These are phyloP conservation scores for Globisporangium recalcitrans DNA, from an alignment of 352 stramenopile genomes.

Conservation along the genomic window DNA sequence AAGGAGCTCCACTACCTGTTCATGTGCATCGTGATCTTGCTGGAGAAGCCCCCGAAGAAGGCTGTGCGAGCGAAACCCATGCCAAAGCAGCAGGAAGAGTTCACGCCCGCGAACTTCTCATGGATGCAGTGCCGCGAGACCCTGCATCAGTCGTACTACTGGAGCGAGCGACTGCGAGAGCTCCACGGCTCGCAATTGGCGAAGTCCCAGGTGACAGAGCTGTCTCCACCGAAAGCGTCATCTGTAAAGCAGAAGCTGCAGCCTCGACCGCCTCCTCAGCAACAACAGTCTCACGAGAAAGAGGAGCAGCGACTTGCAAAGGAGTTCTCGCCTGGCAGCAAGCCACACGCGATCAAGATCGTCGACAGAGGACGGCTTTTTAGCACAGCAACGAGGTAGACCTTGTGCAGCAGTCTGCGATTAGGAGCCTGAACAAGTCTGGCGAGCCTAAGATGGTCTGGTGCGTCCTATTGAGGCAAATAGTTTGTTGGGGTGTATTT, in stretches of 20 bases:
- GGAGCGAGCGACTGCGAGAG: slow-evolving; percentile 34
- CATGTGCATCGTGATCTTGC: slow-evolving; percentile 69
- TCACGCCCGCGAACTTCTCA: slow-evolving; percentile 52
- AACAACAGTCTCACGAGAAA: neutral
- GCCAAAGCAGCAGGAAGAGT: slow-evolving; percentile 41
- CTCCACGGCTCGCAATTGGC: slow-evolving; percentile 33
- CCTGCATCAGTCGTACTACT: slow-evolving; percentile 43
- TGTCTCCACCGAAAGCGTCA: slow-evolving; percentile 15
- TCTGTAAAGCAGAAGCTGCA: slow-evolving; percentile 4
- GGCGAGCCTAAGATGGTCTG: no score
- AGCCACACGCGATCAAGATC: slow-evolving; percentile 30
- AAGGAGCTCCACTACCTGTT: slow-evolving; percentile 75
- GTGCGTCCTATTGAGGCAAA: no score
- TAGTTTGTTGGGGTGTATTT: no score
- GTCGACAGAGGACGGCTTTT: slow-evolving; percentile 46
- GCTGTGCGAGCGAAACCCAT: slow-evolving; percentile 25
- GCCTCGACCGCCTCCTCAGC: slow-evolving; percentile 7
- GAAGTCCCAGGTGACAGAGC: slow-evolving; percentile 39
- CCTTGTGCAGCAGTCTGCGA: no score
- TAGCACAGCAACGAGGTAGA: slow-evolving; percentile 17
- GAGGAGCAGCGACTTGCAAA: slow-evolving; percentile 14
- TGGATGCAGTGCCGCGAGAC: slow-evolving; percentile 57
- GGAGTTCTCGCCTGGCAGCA: slow-evolving; percentile 14
- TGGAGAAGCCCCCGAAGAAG: slow-evolving; percentile 40
- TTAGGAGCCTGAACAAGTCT: no score